Evolutionary conservation across 1,284 basidiomycete genomes (phyloP).

Genomic region (Rhodotorula sp.): DNA sequence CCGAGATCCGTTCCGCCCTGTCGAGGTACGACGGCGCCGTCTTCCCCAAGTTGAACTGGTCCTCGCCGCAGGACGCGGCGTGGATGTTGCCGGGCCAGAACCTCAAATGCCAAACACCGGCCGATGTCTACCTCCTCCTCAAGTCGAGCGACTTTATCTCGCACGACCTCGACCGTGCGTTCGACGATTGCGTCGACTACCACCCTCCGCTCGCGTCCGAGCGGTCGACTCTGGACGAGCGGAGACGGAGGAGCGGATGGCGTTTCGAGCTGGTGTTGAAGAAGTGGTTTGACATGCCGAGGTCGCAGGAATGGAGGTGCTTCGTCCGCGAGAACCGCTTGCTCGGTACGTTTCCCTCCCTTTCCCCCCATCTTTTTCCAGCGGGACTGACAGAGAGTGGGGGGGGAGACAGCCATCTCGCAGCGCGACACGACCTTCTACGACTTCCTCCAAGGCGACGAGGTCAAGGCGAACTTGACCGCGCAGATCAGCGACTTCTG

Average conservation of each 20-base stretch:
- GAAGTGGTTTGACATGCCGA: constrained; percentile 84
- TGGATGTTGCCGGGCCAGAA: constrained; percentile 89
- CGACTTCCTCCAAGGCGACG: constrained; percentile 70
- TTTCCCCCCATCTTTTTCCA: neutral
- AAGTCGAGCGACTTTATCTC: constrained; percentile 89
- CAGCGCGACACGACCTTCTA: constrained; percentile 92
- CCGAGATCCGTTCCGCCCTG: constrained; percentile 67
- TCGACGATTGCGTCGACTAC: constrained; percentile 57
- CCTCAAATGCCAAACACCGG: constrained; percentile 78
- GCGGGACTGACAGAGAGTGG: neutral
- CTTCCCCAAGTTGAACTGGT: constrained; percentile 95
- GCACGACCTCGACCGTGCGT: constrained; percentile 66
- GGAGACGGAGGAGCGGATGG: neutral
- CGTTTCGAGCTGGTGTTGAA: constrained; percentile 79
- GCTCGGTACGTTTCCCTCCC: constrained; percentile 58
- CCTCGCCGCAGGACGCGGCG: constrained; percentile 84
- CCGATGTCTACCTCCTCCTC: constrained; percentile 86
- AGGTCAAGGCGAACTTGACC: constrained; percentile 59
- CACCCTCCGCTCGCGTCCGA: constrained; percentile 43
- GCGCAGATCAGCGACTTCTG: constrained; percentile 63
- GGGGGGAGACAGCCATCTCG: constrained; percentile 61
- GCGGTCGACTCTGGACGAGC: neutral
- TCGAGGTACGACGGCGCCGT: constrained; percentile 68
- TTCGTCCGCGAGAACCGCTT: constrained; percentile 71
- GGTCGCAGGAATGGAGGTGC: constrained; percentile 78